Evolutionary conservation across 2,329 filamentous ascomycete genomes (phyloP).

Genomic region (Pseudogymnoascus sp.): DNA sequence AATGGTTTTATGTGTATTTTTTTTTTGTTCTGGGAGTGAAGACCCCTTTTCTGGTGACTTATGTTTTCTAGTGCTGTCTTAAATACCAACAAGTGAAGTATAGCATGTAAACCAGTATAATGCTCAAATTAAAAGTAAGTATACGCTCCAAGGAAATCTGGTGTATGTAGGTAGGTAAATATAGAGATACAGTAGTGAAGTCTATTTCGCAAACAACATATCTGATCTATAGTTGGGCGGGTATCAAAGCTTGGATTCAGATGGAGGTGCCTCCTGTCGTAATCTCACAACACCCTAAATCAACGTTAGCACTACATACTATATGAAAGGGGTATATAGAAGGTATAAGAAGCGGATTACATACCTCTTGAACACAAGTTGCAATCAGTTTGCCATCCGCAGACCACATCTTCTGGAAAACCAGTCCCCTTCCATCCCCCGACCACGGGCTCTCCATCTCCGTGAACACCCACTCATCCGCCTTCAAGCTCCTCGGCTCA

Average conservation of each 20-base stretch:
- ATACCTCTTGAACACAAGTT: slow-evolving; percentile 70
- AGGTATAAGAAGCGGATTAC: slow-evolving; percentile 5
- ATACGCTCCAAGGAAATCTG: not conserved
- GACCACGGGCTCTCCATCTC: slow-evolving; percentile 78
- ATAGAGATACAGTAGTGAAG: not conserved
- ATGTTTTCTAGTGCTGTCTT: not conserved
- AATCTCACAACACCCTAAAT: slow-evolving; percentile 42
- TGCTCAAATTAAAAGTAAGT: not conserved
- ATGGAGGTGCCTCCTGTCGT: slow-evolving; percentile 30
- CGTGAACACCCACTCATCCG: slow-evolving; percentile 69
- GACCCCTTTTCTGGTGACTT: not conserved
- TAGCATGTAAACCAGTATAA: not conserved
- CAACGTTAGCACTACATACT: slow-evolving; percentile 18
- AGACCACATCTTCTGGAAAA: slow-evolving; percentile 65
- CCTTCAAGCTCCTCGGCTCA: slow-evolving; percentile 47
- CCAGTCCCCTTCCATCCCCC: slow-evolving; percentile 67
- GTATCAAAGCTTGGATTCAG: slow-evolving; percentile 3
- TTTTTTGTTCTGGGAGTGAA: not conserved
- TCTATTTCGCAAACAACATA: not conserved
- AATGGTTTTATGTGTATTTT: not conserved
- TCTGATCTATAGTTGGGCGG: not conserved
- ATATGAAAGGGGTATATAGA: not conserved
- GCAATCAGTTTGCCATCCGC: slow-evolving; percentile 65
- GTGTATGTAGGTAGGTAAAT: not conserved
- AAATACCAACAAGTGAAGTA: not conserved